These are phyloP conservation scores for Coemansia sp. DNA, from an alignment of 192 early-diverging fungal species.

Conservation along the genomic window DNA sequence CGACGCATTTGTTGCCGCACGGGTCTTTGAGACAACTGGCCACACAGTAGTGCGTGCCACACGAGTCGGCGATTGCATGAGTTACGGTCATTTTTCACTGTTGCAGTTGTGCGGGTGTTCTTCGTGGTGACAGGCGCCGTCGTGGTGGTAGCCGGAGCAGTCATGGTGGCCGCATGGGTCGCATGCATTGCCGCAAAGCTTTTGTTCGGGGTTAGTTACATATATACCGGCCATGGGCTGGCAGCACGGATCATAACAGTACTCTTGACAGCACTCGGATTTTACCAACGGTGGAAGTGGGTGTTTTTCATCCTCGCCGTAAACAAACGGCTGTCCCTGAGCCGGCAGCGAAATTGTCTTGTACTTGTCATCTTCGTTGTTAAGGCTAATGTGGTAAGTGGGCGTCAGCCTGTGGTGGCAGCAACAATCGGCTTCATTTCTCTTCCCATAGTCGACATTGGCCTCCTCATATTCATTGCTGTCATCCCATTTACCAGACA, in stretches of 20 bases:
- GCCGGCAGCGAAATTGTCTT: constrained; percentile 47
- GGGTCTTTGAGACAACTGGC: constrained; percentile 55
- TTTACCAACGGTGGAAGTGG: constrained; percentile 22
- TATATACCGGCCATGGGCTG: constrained; percentile 17
- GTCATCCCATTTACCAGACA: not conserved
- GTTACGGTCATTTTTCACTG: constrained; percentile 45
- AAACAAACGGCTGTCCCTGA: constrained; percentile 32
- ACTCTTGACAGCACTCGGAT: constrained; percentile 8
- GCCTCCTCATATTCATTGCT: not conserved
- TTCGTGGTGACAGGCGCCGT: constrained; percentile 25
- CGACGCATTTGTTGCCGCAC: constrained; percentile 47
- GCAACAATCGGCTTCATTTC: not conserved
- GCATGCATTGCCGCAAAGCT: constrained; percentile 4
- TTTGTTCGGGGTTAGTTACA: constrained; percentile 7
- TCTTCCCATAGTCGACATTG: not conserved
- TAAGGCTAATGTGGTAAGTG: constrained; percentile 41
- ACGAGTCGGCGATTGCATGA: constrained; percentile 48
- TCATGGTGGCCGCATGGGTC: constrained; percentile 13
- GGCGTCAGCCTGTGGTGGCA: constrained; percentile 24
- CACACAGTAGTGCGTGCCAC: constrained; percentile 55
- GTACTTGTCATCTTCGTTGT: constrained; percentile 24
- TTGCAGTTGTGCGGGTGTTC: constrained; percentile 32
- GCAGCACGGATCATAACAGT: constrained; percentile 28
- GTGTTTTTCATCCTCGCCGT: constrained; percentile 22
- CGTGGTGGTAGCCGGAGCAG: too few relatives aligned